These are phyloP conservation scores for Aspergillus versicolor DNA, from an alignment of 2,329 filamentous ascomycete species.

Conservation along the genomic window DNA sequence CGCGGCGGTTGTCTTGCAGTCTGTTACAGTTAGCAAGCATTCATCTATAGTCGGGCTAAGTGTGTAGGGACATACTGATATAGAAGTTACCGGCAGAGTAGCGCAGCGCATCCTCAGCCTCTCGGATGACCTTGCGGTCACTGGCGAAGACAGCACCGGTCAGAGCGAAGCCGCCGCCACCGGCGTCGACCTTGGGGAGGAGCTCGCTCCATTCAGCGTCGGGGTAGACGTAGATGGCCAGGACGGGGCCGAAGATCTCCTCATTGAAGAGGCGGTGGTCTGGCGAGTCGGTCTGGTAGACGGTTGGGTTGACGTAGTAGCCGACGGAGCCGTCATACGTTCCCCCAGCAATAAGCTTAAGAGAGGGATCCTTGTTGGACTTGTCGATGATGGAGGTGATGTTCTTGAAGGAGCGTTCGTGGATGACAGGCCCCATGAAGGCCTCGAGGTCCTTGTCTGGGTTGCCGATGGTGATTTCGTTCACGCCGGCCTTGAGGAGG, in stretches of 20 bases:
- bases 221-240: slow-evolving; percentile 75
- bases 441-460: slow-evolving; percentile 61
- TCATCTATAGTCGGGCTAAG: too few species aligned
- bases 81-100: slow-evolving; percentile 44
- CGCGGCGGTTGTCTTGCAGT: slow-evolving; percentile 59
- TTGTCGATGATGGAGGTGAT: slow-evolving; percentile 73
- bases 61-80: slow-evolving; percentile 24
- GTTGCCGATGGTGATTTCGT: slow-evolving; percentile 66
- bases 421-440: slow-evolving; percentile 86
- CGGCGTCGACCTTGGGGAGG: slow-evolving; percentile 53
- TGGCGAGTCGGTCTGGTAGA: slow-evolving; percentile 74
- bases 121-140: slow-evolving; percentile 35
- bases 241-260: slow-evolving; percentile 80
- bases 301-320: slow-evolving; percentile 80
- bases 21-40: too few species aligned
- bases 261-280: slow-evolving; percentile 71
- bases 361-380: slow-evolving; percentile 70
- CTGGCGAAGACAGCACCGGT: slow-evolving; percentile 45
- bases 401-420: slow-evolving; percentile 78
- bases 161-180: slow-evolving; percentile 44
- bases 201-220: slow-evolving; percentile 48
- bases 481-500: slow-evolving; percentile 58
- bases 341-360: slow-evolving; percentile 73
- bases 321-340: slow-evolving; percentile 75
- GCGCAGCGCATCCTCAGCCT: slow-evolving; percentile 38